Percentiles rank a stretch among this genome's conserved stretches.
Conservation (phyloP, 2,329 filamentous ascomycete species). For the Calonectria fujianensis region DNA sequence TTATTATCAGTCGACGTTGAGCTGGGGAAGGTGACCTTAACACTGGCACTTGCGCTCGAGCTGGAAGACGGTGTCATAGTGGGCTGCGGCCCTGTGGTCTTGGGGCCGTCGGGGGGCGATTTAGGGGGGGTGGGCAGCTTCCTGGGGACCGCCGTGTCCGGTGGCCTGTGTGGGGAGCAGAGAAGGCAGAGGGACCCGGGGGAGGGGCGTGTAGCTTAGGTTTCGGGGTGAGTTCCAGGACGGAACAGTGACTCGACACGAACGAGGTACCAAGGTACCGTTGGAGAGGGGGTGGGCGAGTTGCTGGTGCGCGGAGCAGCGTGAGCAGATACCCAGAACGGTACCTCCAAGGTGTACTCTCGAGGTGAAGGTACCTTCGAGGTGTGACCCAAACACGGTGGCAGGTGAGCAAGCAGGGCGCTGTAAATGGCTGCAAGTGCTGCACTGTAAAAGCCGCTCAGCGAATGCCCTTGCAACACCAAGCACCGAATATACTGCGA, state of each 20-base stretch:
- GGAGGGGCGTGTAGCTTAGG: constrained; percentile 38
- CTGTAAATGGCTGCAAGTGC: constrained; percentile 31
- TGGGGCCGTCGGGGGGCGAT: constrained; percentile 42
- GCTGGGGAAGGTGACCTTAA: constrained; percentile 43
- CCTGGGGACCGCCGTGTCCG: constrained; percentile 49
- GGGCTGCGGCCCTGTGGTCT: constrained; percentile 54
- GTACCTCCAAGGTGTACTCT: constrained; percentile 27
- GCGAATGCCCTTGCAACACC: constrained; percentile 40
- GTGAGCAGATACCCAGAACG: constrained; percentile 28
- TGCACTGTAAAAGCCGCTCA: constrained; percentile 30
- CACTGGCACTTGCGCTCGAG: constrained; percentile 31
- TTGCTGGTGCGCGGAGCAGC: constrained; percentile 7
- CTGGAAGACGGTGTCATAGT: constrained; percentile 57
- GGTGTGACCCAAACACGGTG: constrained; percentile 28
- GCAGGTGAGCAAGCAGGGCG: constrained; percentile 37
- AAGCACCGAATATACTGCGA: constrained; percentile 39
- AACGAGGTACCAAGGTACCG: constrained; percentile 31
- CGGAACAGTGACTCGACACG: constrained; percentile 19
- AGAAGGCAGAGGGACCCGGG: constrained; percentile 39
- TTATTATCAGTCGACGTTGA: constrained; percentile 56
- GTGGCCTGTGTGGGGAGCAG: constrained; percentile 49
- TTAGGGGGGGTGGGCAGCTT: constrained; percentile 49
- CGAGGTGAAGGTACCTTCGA: constrained; percentile 31
- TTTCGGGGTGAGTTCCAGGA: constrained; percentile 29
- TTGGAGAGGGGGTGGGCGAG: constrained; percentile 20